Percentiles rank a stretch among this genome's conserved stretches.
Evolutionary conservation across 768 basidiomycete species (phyloP).

Genomic region (Suillus hirtellus): DNA sequence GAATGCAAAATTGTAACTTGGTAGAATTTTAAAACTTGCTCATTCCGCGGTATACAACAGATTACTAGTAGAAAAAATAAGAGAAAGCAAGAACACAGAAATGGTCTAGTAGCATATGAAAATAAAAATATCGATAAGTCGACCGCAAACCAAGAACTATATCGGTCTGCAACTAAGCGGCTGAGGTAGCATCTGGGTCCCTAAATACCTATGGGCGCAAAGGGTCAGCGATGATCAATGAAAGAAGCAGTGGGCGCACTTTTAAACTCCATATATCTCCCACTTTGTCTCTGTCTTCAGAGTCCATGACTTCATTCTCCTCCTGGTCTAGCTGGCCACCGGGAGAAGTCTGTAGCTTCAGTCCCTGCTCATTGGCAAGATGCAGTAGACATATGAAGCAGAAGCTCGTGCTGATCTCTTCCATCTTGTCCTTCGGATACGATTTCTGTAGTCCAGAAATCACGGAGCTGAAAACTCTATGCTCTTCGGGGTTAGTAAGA

Average conservation of each 20-base stretch:
- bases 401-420: slow-evolving; percentile 98
- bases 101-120: slow-evolving; percentile 15
- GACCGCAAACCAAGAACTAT: slow-evolving; percentile 21
- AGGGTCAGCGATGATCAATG: slow-evolving; percentile 2
- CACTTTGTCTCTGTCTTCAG: slow-evolving; percentile 46
- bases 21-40: background rate
- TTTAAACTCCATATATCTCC: slow-evolving; percentile 78
- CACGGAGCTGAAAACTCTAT: slow-evolving; percentile 74
- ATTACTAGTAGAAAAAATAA: slow-evolving; percentile 3
- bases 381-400: slow-evolving; percentile 98
- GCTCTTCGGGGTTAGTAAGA: slow-evolving; percentile 64
- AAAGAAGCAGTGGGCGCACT: slow-evolving; percentile 39
- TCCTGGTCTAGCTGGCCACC: slow-evolving; percentile 38
- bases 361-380: slow-evolving; percentile 93
- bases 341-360: slow-evolving; percentile 68
- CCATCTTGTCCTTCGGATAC: slow-evolving; percentile 93
- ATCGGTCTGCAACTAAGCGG: slow-evolving; percentile 20
- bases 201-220: slow-evolving; percentile 40
- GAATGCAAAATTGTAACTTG: background rate
- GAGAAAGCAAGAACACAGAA: slow-evolving; percentile 12
- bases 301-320: slow-evolving; percentile 36
- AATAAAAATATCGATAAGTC: slow-evolving; percentile 14
- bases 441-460: slow-evolving; percentile 77
- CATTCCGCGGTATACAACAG: slow-evolving; percentile 13
- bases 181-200: slow-evolving; percentile 38